These are phyloP conservation scores for Teunomyces gatunensis DNA, from an alignment of 805 yeast species.

Conservation along the genomic window DNA sequence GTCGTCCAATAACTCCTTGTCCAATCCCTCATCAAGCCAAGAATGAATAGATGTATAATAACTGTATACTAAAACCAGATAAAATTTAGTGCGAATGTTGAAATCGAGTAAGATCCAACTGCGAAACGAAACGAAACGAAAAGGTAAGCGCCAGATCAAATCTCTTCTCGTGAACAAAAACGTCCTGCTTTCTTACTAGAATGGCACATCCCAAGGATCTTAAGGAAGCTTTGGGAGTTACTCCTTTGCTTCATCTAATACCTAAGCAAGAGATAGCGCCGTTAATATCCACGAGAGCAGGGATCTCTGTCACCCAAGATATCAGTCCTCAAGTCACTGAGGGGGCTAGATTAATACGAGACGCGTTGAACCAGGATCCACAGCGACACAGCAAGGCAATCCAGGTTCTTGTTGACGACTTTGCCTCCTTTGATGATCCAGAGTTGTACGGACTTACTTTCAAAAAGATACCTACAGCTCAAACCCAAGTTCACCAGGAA, in stretches of 20 bases:
- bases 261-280: conserved; percentile 24
- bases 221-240: conserved; percentile 22
- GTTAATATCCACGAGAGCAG: conserved; percentile 3
- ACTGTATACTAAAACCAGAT: not conserved
- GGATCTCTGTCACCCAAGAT: not conserved
- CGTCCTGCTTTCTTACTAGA: not conserved
- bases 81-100: not conserved
- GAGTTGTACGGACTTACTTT: conserved; percentile 33
- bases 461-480: conserved; percentile 27
- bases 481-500: conserved; percentile 7
- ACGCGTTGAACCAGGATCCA: conserved; percentile 13
- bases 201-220: conserved; percentile 15
- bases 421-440: conserved; percentile 18
- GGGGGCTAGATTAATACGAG: conserved; percentile 15
- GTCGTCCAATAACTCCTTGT: not conserved
- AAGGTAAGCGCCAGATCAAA: not conserved
- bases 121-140: too few relatives aligned
- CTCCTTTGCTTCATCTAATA: conserved; percentile 28
- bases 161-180: not conserved
- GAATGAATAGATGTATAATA: conserved; percentile 3
- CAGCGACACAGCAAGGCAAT: conserved; percentile 6
- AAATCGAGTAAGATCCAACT: too few relatives aligned
- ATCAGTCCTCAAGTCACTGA: not conserved
- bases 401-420: conserved; percentile 10
- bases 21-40: conserved; percentile 1